phyloP scores from a whole-genome alignment of 768 basidiomycete genomes.

The Trametes cingulata region DNA sequence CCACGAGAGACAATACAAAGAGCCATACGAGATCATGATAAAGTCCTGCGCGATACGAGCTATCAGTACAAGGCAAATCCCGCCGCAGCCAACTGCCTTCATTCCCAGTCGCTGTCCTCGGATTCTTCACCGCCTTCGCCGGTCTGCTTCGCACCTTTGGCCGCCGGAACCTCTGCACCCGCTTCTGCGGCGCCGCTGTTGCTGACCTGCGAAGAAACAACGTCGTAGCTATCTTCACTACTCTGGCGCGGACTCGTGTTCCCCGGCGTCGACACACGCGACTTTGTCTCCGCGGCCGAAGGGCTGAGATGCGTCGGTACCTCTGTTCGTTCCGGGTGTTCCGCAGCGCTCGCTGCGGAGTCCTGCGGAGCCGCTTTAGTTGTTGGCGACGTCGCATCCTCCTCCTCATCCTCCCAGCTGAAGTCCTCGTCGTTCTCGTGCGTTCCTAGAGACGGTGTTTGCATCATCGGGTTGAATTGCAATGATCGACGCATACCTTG shows the following conservation, averaged over 20 bases:
- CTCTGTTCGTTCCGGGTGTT: background rate
- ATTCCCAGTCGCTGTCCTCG: slow-evolving; percentile 30
- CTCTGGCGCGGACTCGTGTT: slow-evolving; percentile 32
- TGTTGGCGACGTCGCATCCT: slow-evolving; percentile 44
- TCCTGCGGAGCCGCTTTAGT: background rate
- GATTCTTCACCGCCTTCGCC: slow-evolving; percentile 16
- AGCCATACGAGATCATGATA: background rate
- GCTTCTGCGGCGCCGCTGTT: slow-evolving; percentile 20
- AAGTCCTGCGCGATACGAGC: background rate
- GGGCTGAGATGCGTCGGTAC: slow-evolving; percentile 1
- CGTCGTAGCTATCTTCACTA: slow-evolving; percentile 39
- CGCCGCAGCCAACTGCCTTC: background rate
- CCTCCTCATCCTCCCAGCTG: slow-evolving; percentile 92
- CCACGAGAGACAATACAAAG: too few relatives aligned
- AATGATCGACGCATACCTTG: slow-evolving; percentile 48
- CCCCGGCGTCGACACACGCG: slow-evolving; percentile 25
- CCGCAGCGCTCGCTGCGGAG: background rate
- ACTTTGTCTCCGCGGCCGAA: slow-evolving; percentile 15
- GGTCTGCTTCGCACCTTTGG: background rate
- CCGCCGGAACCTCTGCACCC: background rate
- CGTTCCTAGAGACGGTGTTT: slow-evolving; percentile 42
- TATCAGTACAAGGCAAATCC: background rate
- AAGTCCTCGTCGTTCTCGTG: slow-evolving; percentile 82
- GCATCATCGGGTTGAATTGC: background rate
- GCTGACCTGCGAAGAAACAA: slow-evolving; percentile 37